These are phyloP conservation scores for Zymoseptoria tritici DNA, from an alignment of 2,329 filamentous ascomycete species.

Conservation along the genomic window DNA sequence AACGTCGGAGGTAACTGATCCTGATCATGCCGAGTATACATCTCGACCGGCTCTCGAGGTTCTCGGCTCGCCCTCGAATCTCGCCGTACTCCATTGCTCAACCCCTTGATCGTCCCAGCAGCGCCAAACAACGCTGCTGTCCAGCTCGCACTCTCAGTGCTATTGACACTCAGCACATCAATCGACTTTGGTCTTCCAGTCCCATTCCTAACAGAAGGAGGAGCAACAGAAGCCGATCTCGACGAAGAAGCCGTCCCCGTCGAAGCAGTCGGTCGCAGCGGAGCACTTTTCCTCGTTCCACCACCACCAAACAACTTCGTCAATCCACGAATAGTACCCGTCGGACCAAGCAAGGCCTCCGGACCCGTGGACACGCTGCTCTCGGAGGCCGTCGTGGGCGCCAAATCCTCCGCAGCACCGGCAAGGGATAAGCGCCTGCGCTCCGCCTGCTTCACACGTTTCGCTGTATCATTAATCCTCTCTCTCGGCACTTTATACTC, in stretches of 20 bases:
- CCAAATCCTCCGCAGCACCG: conserved; percentile 19
- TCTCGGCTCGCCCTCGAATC: conserved; percentile 18
- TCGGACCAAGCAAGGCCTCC: conserved; percentile 3
- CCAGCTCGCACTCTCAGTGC: conserved; percentile 22
- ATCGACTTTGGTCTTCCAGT: conserved; percentile 20
- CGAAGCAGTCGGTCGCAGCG: conserved; percentile 10
- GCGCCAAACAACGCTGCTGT: conserved; percentile 16
- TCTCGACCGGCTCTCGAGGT: conserved; percentile 27
- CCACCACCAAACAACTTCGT: conserved; percentile 27
- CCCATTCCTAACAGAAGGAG: conserved; percentile 6
- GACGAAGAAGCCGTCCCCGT: conserved; percentile 20
- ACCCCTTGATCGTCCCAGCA: conserved; percentile 19
- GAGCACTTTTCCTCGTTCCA: conserved; percentile 13
- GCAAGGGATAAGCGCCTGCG: conserved; percentile 21
- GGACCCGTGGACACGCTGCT: conserved; percentile 11
- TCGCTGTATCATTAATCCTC: conserved; percentile 21
- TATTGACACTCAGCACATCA: conserved; percentile 20
- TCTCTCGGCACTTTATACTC: conserved; percentile 26
- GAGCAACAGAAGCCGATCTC: conserved; percentile 18
- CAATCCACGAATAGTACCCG: conserved; percentile 18
- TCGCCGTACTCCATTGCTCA: conserved; percentile 11
- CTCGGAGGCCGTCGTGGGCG: conserved; percentile 5
- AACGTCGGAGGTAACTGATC: conserved; percentile 28
- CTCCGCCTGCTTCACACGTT: conserved; percentile 24
- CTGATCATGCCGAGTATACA: conserved; percentile 26